These are phyloP conservation scores for Anthracocystis setariae DNA, from an alignment of 1,284 basidiomycete genomes.

Conservation along the genomic window DNA sequence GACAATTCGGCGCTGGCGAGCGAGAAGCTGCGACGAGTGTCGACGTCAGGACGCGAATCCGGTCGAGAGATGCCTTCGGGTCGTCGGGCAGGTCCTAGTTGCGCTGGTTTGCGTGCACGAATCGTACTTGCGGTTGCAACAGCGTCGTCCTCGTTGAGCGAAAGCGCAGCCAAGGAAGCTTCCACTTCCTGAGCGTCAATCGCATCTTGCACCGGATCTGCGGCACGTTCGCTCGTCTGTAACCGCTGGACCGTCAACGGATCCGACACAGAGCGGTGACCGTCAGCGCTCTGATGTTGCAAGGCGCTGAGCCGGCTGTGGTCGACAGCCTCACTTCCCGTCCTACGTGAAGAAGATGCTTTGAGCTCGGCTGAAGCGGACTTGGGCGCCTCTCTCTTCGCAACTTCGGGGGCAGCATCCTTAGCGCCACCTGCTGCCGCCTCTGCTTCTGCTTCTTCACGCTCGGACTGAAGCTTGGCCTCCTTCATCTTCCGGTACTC, in stretches of 20 bases:
- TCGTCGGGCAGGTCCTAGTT: conserved; percentile 34
- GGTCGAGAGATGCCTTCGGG: conserved; percentile 18
- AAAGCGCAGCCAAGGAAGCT: conserved; percentile 34
- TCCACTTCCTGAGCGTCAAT: conserved; percentile 45
- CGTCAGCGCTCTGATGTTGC: conserved; percentile 38
- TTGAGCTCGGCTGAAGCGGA: not conserved
- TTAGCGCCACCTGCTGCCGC: conserved; percentile 17
- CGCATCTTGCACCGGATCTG: conserved; percentile 24
- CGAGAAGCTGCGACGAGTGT: conserved; percentile 39
- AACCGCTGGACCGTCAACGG: conserved; percentile 37
- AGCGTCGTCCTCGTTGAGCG: conserved; percentile 21
- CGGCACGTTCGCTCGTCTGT: conserved; percentile 28
- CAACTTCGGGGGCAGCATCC: not conserved
- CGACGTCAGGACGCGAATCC: conserved; percentile 19
- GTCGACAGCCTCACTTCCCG: conserved; percentile 35
- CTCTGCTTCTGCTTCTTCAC: conserved; percentile 47
- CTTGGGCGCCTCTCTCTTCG: not conserved
- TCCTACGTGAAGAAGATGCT: conserved; percentile 15
- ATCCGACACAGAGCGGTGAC: conserved; percentile 46
- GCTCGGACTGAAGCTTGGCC: conserved; percentile 71
- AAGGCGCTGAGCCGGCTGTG: conserved; percentile 25
- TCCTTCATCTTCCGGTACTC: conserved; percentile 73
- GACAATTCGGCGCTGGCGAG: conserved; percentile 38
- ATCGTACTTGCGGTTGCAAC: not conserved
- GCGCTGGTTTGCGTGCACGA: conserved; percentile 28